Evolutionary conservation across 805 yeast species (phyloP), one percentile per base, ranked within the genome.

Genomic region (Starmerella gropengiesseri): DNA sequence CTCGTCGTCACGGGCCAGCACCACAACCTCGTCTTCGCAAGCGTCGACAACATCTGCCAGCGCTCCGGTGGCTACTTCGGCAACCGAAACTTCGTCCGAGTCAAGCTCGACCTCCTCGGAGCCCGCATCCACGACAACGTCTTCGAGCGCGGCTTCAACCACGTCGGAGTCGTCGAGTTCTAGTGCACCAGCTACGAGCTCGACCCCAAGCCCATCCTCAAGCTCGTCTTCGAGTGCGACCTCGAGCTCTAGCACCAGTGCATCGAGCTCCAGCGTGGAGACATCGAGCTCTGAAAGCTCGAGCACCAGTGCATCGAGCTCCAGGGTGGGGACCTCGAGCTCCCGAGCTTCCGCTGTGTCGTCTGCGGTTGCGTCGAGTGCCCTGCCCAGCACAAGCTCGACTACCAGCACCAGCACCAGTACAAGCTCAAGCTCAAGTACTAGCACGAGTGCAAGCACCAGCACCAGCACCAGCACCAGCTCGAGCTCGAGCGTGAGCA

Each of bases 131-230:
- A 11, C 35, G 5, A 11, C 26, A 13, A 20, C 26, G 16, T 11
- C 26, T 5, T 32, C 55, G 3, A 25, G 48, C 9, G 16, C 54
- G 11, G 29, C 53, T 3, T 37, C 51, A 11, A 18, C 56, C 3
- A 36, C 50, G 12, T 33, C 54, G 11, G 45, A 52, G 7, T 21
- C 44, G 11, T 18, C 50, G 4, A 44, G 48, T 6, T 25, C 41
- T 1, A 23, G 33, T 14, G 11, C 48, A 7, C 7, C 40, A 1
- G 11, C 46, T 8, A 12, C 40, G 3, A 34, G 26, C 37, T 11
- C 46, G 8, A 18, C 38, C 4, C 9, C 39, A 12, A 31, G 39
- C n/a, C n/a, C n/a, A n/a, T n/a, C n/a, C n/a, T n/a, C 35, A 21
- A 22, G 31, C 21, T 7, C 25, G n/a, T 18, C 29, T 12, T 6